phyloP scores from a whole-genome alignment of 805 yeast genomes.

The Cyberlindnera euphorbiiphila region DNA sequence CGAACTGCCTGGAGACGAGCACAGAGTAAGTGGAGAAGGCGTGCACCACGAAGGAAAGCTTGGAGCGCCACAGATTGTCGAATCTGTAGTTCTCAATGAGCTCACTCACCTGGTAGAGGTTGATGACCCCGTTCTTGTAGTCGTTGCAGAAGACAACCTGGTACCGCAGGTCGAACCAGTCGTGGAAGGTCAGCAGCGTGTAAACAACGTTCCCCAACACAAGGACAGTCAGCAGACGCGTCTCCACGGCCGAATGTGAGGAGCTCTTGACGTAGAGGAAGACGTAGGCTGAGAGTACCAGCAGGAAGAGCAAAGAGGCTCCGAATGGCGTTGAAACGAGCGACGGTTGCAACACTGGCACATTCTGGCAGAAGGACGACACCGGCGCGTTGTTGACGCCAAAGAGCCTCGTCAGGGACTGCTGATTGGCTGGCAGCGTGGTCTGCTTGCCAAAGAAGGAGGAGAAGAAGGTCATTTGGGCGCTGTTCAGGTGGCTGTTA shows the following conservation, averaged over 20 bases:
- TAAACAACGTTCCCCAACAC: conserved; percentile 21
- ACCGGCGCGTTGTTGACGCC: conserved; percentile 28
- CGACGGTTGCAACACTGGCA: conserved; percentile 26
- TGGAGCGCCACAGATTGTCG: conserved; percentile 3
- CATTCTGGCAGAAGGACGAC: conserved; percentile 19
- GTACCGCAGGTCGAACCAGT: conserved; percentile 25
- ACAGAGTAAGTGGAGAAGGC: conserved; percentile 9
- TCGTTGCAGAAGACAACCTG: conserved; percentile 27
- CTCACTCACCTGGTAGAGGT: conserved; percentile 24
- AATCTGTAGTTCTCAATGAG: conserved; percentile 22
- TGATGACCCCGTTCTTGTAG: conserved; percentile 26
- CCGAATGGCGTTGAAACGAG: conserved; percentile 27
- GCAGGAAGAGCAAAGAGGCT: conserved; percentile 17
- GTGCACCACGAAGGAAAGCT: neutral
- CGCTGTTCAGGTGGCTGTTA: too few species aligned
- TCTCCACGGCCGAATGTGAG: conserved; percentile 21
- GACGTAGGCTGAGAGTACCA: conserved; percentile 14
- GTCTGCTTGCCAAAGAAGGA: neutral
- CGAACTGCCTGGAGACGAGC: conserved; percentile 21
- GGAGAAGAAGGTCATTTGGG: too few species aligned
- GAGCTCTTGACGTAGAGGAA: conserved; percentile 8
- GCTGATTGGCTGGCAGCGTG: neutral
- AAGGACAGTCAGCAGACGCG: conserved; percentile 22
- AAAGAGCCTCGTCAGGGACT: conserved; percentile 18
- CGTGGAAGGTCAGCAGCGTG: conserved; percentile 18